Percentiles rank a stretch among this genome's conserved stretches.
Evolutionary conservation across 2,329 filamentous ascomycete genomes (phyloP).

Genomic region (Colletotrichum sidae): DNA sequence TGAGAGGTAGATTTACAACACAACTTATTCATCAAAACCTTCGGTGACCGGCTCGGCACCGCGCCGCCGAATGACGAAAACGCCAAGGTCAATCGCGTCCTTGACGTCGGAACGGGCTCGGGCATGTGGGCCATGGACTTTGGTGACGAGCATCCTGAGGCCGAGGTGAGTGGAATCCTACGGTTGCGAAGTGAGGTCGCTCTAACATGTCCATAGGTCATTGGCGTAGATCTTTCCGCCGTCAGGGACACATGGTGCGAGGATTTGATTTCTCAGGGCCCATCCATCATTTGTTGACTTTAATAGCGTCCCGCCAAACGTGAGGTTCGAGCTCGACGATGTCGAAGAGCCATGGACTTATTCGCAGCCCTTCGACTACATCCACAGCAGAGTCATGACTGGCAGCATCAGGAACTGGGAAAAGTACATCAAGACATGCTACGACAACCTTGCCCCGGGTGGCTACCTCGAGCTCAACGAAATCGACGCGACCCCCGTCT

Average conservation of each 20-base stretch:
- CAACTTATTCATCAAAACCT: conserved; percentile 41
- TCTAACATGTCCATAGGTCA: conserved; percentile 38
- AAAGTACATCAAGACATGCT: conserved; percentile 49
- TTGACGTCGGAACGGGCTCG: conserved; percentile 47
- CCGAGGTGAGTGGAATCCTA: conserved; percentile 33
- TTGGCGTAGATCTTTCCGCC: conserved; percentile 54
- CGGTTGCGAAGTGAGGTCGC: accelerated
- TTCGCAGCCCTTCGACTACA: conserved; percentile 43
- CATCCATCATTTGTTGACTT: conserved; percentile 41
- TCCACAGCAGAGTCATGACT: conserved; percentile 40
- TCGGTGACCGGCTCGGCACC: conserved; percentile 41
- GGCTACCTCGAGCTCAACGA: conserved; percentile 69
- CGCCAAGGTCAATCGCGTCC: conserved; percentile 38
- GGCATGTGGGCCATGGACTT: conserved; percentile 48
- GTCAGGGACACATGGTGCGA: conserved; percentile 50
- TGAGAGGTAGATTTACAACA: conserved; percentile 44
- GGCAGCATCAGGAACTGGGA: conserved; percentile 44
- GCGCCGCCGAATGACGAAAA: conserved; percentile 36
- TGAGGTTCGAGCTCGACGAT: conserved; percentile 58
- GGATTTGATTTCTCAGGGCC: conserved; percentile 58
- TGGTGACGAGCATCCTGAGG: conserved; percentile 45
- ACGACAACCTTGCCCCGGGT: not conserved
- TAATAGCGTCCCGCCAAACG: conserved; percentile 61
- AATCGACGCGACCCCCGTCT: conserved; percentile 58
- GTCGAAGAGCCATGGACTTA: conserved; percentile 53